Evolutionary conservation across 441 rosid species (phyloP), one percentile per base, ranked within the genome.

Genomic region (Mallotus repandus): DNA sequence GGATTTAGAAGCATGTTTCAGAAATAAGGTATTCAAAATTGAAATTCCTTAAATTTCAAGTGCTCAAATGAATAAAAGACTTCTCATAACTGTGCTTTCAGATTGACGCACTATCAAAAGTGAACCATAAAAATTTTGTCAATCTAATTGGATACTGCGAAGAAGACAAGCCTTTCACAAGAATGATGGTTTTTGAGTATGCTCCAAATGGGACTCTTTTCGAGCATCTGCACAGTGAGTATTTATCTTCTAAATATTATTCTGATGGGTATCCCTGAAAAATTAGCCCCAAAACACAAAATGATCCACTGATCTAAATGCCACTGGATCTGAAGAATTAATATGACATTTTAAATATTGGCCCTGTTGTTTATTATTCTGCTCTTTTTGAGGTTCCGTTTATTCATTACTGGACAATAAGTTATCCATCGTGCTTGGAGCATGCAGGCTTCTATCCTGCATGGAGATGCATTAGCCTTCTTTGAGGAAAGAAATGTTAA

Each of bases 131-230:
- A 88, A 96, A 96, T 76, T 96, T 96, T 74, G 78, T 96, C 84
- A 93, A 89, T 77, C 92, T 93, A 63, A 79, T 96, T 7, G 97
- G 98, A 35, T 90, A 78, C 72, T 96, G 99, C 77, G 97, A 87
- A 79, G 93, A 90, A 82, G 84, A 93, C 49, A 83, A 84, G 75
- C 97, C 97, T 67, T 93, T 96, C 85, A 83, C 89, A 5, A 85
- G 97, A 81, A 91, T 91, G 97, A 86, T 96, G 87, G 92, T 96
- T 76, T 96, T 91, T 50, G 98, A 96, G 83, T 96, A 96, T 75
- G 96, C 98, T 68, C 94, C 98, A 35, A 96, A 90, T 73, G 99
- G 99, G 80, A 89, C 92, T 7, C 94, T 96, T 74, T 93, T 85
- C 52, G 99, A 96, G 84, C 98, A 96, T 86, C 85, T 96, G 68